Evolutionary conservation across 495 filamentous ascomycete genomes (phyloP), one percentile per base, ranked within the genome.

Genomic region (Thermothielavioides terrestris): DNA sequence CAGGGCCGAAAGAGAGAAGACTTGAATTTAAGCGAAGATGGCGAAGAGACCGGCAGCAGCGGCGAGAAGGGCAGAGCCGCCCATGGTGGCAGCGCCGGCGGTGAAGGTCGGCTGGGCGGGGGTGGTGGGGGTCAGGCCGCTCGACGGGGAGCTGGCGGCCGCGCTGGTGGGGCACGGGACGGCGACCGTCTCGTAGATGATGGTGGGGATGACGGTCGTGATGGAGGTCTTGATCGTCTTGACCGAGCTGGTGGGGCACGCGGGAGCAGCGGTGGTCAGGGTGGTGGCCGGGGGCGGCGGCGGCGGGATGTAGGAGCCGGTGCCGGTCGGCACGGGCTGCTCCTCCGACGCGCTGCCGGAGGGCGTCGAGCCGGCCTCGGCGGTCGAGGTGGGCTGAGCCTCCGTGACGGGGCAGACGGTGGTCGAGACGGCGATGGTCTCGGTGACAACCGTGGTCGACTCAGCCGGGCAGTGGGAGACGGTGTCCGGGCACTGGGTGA

Each of bases 381-480:
- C 53, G 22, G 51, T 36, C 43, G 54, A 53, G 52, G 49, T 53
- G 47, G 52, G 35, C 52, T 53, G n/a, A n/a, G n/a, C n/a, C n/a
- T n/a, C n/a, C n/a, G n/a, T 49, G 52, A 66, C 55, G 45, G 65
- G 63, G 62, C 60, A 60, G 53, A 65, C 45, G 50, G 68, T 61
- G 56, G 63, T 65, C 25, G 54, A 56, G 49, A 64, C 54, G 35
- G 61, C 50, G 47, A 64, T 31, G 50, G 59, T 63, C 57, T 64
- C 62, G 52, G 61, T 64, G 42, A 67, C 60, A 39, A 61, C 45
- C 20, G 26, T 34, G 50, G 64, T 65, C 5, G 74, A 78, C 48
- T 70, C 54, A 25, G 76, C 77, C 21, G 80, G 80, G 71, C 81
- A 84, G 67, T 79, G 62, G 34, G 75, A 79, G 41, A 82, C 72